phyloP scores from a whole-genome alignment of 1,139 yeast genomes.

The Waltiozyma sp. region DNA sequence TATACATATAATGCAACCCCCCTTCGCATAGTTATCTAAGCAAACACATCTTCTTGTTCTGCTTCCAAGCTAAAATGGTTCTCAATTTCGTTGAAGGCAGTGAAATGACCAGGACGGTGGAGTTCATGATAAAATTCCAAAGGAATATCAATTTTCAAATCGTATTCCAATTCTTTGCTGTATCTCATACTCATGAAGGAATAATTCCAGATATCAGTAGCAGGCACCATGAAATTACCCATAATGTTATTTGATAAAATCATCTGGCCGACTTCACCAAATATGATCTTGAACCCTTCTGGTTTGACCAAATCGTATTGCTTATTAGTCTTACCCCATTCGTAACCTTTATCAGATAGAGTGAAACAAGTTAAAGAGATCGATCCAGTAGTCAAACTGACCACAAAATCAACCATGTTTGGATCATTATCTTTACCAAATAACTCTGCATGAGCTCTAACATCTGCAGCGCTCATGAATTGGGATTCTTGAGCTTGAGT shows the following conservation, averaged over 20 bases:
- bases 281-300: conserved; percentile 50
- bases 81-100: conserved; percentile 60
- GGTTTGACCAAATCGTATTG: conserved; percentile 44
- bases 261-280: conserved; percentile 57
- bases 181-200: conserved; percentile 83
- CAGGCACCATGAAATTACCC: conserved; percentile 85
- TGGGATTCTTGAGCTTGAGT: conserved; percentile 59
- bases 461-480: conserved; percentile 59
- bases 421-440: conserved; percentile 21
- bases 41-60: conserved; percentile 62
- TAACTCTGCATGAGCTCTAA: conserved; percentile 45
- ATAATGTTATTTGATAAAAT: conserved; percentile 63
- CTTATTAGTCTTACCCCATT: conserved; percentile 66
- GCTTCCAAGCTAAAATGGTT: conserved; percentile 44
- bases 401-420: conserved; percentile 44
- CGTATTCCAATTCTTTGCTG: conserved; percentile 49
- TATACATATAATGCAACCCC: not conserved
- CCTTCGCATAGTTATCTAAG: conserved; percentile 14
- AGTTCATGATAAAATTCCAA: conserved; percentile 70
- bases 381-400: conserved; percentile 76
- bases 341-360: conserved; percentile 51
- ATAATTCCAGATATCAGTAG: conserved; percentile 80
- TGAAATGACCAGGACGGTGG: conserved; percentile 85
- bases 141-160: conserved; percentile 69
- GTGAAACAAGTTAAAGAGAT: conserved; percentile 63